phyloP scores from a whole-genome alignment of 257 asterid genomes.

The Nicotiana sylvestris region DNA sequence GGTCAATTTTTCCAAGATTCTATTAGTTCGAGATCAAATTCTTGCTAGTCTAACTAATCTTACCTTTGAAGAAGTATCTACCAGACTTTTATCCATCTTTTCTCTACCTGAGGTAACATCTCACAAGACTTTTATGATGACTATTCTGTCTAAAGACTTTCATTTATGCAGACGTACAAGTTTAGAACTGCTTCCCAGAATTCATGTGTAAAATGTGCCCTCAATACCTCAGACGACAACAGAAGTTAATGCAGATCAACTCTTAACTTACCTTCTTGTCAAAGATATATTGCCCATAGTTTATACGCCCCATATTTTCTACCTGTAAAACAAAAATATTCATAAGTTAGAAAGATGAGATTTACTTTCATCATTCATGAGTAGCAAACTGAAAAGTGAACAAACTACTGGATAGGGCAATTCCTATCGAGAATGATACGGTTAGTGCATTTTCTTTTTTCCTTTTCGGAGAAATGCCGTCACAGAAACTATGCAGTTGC shows the following conservation, averaged over 20 bases:
- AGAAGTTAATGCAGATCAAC: background rate
- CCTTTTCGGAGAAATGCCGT: background rate
- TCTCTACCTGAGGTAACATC: too few relatives aligned
- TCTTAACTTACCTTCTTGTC: conserved; percentile 70
- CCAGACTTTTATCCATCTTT: too few relatives aligned
- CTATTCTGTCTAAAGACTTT: too few relatives aligned
- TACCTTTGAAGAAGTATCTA: too few relatives aligned
- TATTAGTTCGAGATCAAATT: too few relatives aligned
- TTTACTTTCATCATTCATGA: background rate
- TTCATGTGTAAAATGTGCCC: background rate
- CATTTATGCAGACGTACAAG: background rate
- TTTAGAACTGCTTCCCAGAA: conserved; percentile 6
- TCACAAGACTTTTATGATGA: too few relatives aligned
- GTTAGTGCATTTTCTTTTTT: background rate
- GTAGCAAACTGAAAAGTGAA: background rate
- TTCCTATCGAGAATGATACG: background rate
- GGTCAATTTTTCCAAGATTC: background rate
- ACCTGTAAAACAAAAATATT: conserved; percentile 43
- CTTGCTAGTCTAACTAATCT: too few relatives aligned
- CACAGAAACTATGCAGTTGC: background rate
- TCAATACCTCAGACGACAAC: background rate
- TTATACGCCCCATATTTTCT: conserved; percentile 96
- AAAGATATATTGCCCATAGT: conserved; percentile 66
- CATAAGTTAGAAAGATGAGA: conserved; percentile 8
- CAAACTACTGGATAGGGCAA: background rate